Conservation (phyloP, 306 rosid species). For the Senna siamea region DNA sequence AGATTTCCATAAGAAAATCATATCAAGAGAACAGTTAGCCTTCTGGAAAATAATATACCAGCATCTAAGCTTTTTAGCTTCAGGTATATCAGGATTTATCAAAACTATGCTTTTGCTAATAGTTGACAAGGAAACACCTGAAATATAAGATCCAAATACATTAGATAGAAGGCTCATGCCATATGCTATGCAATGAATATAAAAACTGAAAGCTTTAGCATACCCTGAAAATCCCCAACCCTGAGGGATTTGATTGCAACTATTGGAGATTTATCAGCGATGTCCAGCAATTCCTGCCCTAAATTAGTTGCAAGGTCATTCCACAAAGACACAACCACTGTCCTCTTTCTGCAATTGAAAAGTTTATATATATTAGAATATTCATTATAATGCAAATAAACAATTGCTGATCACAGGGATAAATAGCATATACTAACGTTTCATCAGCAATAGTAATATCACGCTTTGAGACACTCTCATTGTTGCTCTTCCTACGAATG, state of each 20-base stretch:
- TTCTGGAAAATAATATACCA: conserved; percentile 55
- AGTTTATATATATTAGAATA: background rate
- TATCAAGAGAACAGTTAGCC: background rate
- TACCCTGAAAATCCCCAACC: conserved; percentile 98
- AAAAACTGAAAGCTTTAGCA: background rate
- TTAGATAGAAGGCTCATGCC: background rate
- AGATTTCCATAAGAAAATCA: background rate
- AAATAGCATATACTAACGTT: conserved; percentile 50
- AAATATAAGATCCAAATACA: conserved; percentile 21
- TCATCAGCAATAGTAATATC: conserved; percentile 95
- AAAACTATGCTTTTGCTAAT: conserved; percentile 58
- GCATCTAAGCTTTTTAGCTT: conserved; percentile 71
- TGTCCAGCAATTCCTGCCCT: conserved; percentile 82
- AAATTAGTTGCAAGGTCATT: conserved; percentile 79
- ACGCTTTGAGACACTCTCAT: conserved; percentile 84
- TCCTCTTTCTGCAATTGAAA: conserved; percentile 66
- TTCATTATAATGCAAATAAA: background rate
- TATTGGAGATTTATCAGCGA: conserved; percentile 66
- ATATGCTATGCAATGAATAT: background rate
- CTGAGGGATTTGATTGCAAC: conserved; percentile 81
- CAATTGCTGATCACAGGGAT: background rate
- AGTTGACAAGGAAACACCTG: conserved; percentile 90
- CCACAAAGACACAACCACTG: conserved; percentile 93
- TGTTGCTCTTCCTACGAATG: conserved; percentile 77
- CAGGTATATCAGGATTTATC: conserved; percentile 76